phyloP scores from a whole-genome alignment of 768 basidiomycete species.

The Termitomyces sp. region DNA sequence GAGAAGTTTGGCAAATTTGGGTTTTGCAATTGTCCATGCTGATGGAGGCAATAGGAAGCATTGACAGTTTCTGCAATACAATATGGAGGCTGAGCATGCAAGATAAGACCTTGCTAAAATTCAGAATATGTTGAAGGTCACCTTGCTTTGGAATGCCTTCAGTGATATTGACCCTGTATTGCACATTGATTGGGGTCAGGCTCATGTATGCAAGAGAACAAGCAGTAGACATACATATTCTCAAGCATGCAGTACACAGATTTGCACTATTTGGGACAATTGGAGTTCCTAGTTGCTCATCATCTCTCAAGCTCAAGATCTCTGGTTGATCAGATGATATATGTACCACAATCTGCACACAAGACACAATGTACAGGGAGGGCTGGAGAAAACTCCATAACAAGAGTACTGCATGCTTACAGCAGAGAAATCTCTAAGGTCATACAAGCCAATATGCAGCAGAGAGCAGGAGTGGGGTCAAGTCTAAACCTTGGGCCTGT shows the following conservation, averaged over 20 bases:
- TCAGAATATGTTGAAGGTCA: constrained; percentile 27
- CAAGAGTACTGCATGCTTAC: no score
- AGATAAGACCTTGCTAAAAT: no score
- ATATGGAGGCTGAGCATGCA: no score
- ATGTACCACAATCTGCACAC: no score
- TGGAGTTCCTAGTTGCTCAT: constrained; percentile 60
- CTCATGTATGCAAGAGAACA: no score
- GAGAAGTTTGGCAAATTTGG: constrained; percentile 90
- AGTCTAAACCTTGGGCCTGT: neutral
- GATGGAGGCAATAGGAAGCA: no score
- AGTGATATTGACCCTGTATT: constrained; percentile 84
- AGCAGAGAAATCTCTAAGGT: no score
- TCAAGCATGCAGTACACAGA: constrained; percentile 82
- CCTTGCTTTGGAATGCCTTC: constrained; percentile 97
- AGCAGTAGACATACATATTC: constrained; percentile 59
- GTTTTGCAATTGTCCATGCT: constrained; percentile 80
- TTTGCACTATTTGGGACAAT: constrained; percentile 39
- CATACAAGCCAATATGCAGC: constrained; percentile 80
- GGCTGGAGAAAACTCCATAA: no score
- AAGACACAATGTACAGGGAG: no score
- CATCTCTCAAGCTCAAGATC: constrained; percentile 2
- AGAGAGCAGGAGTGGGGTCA: constrained; percentile 55
- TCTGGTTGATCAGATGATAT: neutral
- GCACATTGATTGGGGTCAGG: neutral
- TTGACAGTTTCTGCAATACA: no score